A percentile compares a stretch with the other conserved stretches of the same genome.
These are phyloP conservation scores for Jamesozyma jinghongensis DNA, from an alignment of 805 yeast genomes.

Conservation along the genomic window DNA sequence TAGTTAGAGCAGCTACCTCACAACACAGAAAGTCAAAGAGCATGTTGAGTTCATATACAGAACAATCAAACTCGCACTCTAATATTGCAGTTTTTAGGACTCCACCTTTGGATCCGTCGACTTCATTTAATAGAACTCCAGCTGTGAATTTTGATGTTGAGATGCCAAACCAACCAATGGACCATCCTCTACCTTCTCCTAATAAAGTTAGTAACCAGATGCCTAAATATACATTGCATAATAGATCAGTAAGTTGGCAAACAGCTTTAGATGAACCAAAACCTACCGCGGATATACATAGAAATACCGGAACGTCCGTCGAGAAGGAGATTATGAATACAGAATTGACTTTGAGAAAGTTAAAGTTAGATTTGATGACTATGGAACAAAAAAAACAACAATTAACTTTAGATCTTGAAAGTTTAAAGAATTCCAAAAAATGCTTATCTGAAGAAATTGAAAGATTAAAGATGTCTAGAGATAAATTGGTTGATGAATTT, in stretches of 20 bases:
- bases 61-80: conserved; percentile 2
- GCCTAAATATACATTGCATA: not conserved
- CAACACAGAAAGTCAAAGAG: too few species aligned
- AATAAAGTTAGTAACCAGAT: not conserved
- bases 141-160: not conserved
- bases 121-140: not conserved
- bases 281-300: not conserved
- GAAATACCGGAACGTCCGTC: not conserved
- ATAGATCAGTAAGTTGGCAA: conserved; percentile 6
- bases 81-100: conserved; percentile 14
- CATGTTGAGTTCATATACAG: too few species aligned
- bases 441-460: conserved; percentile 39
- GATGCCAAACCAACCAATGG: not conserved
- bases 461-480: conserved; percentile 16
- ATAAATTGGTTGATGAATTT: conserved; percentile 1
- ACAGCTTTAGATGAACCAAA: conserved; percentile 1
- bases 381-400: conserved; percentile 37
- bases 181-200: not conserved
- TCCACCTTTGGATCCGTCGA: conserved; percentile 9
- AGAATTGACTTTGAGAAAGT: conserved; percentile 33
- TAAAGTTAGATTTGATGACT: conserved; percentile 35
- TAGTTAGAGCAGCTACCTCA: too few species aligned
- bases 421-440: conserved; percentile 39
- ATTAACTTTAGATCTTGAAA: conserved; percentile 43
- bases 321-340: conserved; percentile 19